These are phyloP conservation scores for Anacardium occidentale DNA, from an alignment of 345 rosid genomes.

Conservation along the genomic window DNA sequence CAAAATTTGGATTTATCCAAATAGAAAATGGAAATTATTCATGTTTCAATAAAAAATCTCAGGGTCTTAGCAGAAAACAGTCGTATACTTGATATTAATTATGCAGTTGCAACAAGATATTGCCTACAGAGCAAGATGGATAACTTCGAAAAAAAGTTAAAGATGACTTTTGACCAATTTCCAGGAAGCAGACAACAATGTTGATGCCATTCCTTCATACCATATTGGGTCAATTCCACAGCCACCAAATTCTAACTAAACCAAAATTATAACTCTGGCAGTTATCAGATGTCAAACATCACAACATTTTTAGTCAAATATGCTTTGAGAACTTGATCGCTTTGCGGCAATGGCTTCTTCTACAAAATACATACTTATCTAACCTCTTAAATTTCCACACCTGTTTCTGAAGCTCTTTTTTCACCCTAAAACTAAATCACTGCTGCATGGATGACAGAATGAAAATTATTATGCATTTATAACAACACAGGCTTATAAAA, in stretches of 20 bases:
- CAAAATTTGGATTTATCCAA: not conserved
- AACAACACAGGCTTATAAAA: not conserved
- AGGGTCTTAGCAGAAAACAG: not conserved
- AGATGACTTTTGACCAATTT: not conserved
- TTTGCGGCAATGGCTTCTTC: not conserved
- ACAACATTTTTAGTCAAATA: not conserved
- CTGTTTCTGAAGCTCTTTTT: not conserved
- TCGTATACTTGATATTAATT: not conserved
- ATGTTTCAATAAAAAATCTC: not conserved
- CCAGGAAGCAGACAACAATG: not conserved
- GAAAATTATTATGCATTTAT: not conserved
- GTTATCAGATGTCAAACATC: not conserved
- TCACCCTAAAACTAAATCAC: not conserved
- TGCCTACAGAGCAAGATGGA: not conserved
- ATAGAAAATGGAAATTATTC: not conserved
- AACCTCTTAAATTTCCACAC: not conserved
- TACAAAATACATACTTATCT: not conserved
- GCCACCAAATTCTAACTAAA: not conserved
- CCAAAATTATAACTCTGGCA: not conserved
- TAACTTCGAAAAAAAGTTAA: not conserved
- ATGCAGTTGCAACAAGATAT: not conserved
- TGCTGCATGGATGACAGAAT: not conserved
- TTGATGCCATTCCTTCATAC: not conserved
- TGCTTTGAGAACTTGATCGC: constrained; percentile 1
- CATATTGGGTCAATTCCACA: not conserved